These are phyloP conservation scores for Ganoderma sinense DNA, from an alignment of 1,284 basidiomycete genomes.

Conservation along the genomic window DNA sequence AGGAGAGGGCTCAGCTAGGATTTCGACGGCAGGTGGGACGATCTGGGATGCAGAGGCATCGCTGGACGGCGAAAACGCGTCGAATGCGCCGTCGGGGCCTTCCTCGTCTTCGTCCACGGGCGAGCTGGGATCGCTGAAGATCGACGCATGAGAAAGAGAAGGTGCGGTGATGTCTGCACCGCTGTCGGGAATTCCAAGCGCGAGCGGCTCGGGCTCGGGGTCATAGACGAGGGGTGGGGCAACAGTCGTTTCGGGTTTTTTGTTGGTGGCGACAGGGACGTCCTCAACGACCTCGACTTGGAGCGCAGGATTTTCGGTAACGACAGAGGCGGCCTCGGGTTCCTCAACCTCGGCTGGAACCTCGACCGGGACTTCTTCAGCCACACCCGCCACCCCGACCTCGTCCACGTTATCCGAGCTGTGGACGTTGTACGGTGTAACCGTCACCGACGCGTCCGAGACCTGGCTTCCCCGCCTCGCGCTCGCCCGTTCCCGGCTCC, in stretches of 20 bases:
- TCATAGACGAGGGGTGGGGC: neutral
- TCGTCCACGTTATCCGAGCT: too few species aligned
- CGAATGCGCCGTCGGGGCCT: neutral
- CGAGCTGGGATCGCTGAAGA: neutral
- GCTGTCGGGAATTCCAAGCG: neutral
- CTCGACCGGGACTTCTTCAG: neutral
- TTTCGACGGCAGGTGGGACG: neutral
- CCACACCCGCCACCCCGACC: too few species aligned
- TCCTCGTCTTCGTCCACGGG: neutral
- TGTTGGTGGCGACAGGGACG: neutral
- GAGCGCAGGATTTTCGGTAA: neutral
- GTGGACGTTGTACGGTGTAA: too few species aligned
- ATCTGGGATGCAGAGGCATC: neutral
- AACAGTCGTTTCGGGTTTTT: neutral
- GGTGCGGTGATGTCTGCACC: neutral
- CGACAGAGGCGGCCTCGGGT: neutral
- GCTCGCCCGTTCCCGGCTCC: conserved; percentile 24
- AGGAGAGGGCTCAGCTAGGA: neutral
- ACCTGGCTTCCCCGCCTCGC: too few species aligned
- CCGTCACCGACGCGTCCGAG: too few species aligned
- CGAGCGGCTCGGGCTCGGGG: neutral
- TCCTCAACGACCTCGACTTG: neutral
- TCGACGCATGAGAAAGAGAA: neutral
- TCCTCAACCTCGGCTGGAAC: neutral
- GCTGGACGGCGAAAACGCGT: neutral